These are phyloP conservation scores for Arthrinium phaeospermum DNA, from an alignment of 2,329 filamentous ascomycete species.

Conservation along the genomic window DNA sequence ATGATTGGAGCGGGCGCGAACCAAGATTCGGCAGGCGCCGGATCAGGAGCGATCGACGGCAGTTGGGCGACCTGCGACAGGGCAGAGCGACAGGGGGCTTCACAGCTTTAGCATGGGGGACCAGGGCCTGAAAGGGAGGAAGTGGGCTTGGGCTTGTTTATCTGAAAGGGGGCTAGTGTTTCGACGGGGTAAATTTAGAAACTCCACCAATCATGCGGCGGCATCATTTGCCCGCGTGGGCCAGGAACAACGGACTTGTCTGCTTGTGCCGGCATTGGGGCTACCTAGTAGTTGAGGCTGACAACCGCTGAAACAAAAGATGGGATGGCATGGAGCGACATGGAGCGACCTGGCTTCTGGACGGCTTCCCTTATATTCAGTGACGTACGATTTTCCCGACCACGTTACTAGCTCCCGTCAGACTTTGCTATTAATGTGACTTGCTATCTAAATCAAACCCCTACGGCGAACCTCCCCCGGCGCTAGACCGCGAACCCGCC, in stretches of 20 bases:
- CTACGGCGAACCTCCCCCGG: not conserved
- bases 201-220: constrained; percentile 14
- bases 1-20: not conserved
- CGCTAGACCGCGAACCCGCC: constrained; percentile 64
- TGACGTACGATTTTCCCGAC: not conserved
- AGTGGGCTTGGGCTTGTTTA: not conserved
- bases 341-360: not conserved
- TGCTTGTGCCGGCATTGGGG: not conserved
- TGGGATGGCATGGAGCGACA: not conserved
- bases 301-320: not conserved
- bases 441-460: not conserved
- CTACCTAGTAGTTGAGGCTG: not conserved
- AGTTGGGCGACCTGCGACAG: not conserved
- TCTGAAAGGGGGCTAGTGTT: not conserved
- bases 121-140: not conserved
- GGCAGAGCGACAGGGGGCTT: not conserved
- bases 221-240: not conserved
- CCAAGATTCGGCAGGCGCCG: not conserved
- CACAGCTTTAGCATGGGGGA: not conserved
- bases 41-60: constrained; percentile 8
- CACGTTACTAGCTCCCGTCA: not conserved
- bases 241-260: not conserved
- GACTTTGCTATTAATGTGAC: too few species aligned
- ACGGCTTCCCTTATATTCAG: not conserved
- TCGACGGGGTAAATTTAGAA: not conserved